Conservation (phyloP, 2,329 filamentous ascomycete genomes). For the Paracoccidioides lutzii region DNA sequence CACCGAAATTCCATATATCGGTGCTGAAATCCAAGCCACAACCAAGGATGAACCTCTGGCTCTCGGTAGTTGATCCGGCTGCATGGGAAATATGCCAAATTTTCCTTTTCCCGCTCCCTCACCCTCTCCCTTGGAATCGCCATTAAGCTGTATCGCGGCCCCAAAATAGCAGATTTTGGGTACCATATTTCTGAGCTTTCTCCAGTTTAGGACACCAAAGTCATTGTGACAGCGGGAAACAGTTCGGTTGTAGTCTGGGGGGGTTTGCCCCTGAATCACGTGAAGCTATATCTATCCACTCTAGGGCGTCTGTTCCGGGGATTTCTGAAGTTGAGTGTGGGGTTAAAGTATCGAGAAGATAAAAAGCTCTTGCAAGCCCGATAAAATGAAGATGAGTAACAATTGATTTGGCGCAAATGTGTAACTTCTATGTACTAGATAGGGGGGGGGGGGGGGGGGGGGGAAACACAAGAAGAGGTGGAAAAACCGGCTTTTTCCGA, state of each 20-base stretch:
- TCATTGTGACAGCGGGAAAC: constrained; percentile 20
- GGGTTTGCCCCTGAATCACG: neutral
- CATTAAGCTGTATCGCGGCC: constrained; percentile 7
- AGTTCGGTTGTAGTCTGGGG: constrained; percentile 7
- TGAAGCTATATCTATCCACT: no score
- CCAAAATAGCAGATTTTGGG: constrained; percentile 24
- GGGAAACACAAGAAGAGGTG: no score
- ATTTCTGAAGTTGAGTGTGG: no score
- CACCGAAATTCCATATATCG: constrained; percentile 28
- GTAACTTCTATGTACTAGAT: no score
- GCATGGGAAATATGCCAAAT: constrained; percentile 29
- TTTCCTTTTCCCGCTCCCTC: no score
- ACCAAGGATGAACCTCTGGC: constrained; percentile 24
- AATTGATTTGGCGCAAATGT: no score
- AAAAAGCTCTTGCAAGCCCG: no score
- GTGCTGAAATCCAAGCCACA: constrained; percentile 22
- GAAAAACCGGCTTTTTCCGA: no score
- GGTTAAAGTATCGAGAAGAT: no score
- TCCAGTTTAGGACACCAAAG: constrained; percentile 16
- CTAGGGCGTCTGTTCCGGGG: no score
- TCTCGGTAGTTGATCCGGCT: constrained; percentile 27
- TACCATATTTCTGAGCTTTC: constrained; percentile 11
- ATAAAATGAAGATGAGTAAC: no score
- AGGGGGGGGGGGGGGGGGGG: no score
- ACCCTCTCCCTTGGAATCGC: constrained; percentile 5